phyloP scores from a whole-genome alignment of 495 filamentous ascomycete genomes.

The Antarctomyces pellizariae region DNA sequence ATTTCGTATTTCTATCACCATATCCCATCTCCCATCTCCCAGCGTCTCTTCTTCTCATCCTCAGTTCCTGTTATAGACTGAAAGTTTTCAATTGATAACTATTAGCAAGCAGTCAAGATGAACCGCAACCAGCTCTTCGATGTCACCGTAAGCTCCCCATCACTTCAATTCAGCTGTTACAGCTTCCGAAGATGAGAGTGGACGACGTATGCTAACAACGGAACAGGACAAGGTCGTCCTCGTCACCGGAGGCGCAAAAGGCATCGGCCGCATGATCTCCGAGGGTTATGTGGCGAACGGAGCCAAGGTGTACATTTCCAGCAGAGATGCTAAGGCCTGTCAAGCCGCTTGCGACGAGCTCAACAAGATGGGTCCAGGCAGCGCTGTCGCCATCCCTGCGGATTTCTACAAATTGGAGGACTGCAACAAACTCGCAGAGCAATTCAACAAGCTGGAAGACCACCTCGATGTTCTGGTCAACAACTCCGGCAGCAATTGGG shows the following conservation, averaged over 20 bases:
- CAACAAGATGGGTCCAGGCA: constrained; percentile 33
- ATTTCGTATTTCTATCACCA: too few relatives aligned
- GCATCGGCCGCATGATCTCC: constrained; percentile 56
- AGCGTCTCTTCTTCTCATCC: too few relatives aligned
- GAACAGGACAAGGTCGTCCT: constrained; percentile 18
- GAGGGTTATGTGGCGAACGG: constrained; percentile 59
- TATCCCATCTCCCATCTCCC: too few relatives aligned
- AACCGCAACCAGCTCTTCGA: constrained; percentile 30
- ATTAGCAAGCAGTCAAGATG: constrained; percentile 24
- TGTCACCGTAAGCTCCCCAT: constrained; percentile 24
- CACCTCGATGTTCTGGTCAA: constrained; percentile 59
- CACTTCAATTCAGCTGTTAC: constrained; percentile 1
- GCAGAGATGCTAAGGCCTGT: constrained; percentile 39
- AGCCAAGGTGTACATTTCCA: constrained; percentile 66
- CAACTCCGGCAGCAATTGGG: constrained; percentile 58
- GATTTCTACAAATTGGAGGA: constrained; percentile 60
- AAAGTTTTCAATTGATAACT: not conserved
- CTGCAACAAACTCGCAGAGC: constrained; percentile 34
- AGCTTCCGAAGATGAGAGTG: not conserved
- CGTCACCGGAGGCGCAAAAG: constrained; percentile 29
- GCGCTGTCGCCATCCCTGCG: constrained; percentile 37
- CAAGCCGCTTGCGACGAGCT: constrained; percentile 32
- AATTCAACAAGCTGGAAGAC: constrained; percentile 36
- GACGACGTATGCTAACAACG: not conserved
- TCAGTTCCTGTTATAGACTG: too few relatives aligned